Percentiles rank a stretch among this genome's conserved stretches.
Conservation (phyloP, 257 asterid genomes). For the Solanum microdontum region DNA sequence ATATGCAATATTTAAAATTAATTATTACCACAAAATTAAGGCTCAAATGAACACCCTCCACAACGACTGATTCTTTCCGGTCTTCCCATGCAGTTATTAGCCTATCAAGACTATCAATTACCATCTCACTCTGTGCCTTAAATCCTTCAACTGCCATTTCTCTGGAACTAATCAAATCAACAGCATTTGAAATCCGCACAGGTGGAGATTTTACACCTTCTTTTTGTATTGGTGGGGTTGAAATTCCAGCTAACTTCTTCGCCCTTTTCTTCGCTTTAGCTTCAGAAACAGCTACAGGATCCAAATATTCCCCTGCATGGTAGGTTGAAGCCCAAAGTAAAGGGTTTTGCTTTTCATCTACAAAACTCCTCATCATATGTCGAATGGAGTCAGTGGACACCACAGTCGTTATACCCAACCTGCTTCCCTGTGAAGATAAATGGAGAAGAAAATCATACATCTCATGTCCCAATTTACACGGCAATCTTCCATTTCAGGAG, state of each 20-base stretch:
- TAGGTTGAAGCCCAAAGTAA: conserved; percentile 98
- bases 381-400: conserved; percentile 96
- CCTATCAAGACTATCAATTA: conserved; percentile 94
- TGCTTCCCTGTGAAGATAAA: conserved; percentile 62
- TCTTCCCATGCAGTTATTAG: conserved; percentile 96
- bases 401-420: conserved; percentile 96
- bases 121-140: conserved; percentile 99
- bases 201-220: conserved; percentile 22
- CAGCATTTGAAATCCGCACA: conserved; percentile 32
- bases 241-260: conserved; percentile 47
- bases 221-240: conserved; percentile 37
- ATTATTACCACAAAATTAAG: conserved; percentile 92
- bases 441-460: background rate
- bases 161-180: conserved; percentile 60
- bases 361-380: conserved; percentile 99
- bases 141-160: conserved; percentile 97
- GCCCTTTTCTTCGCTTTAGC: conserved; percentile 86
- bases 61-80: conserved; percentile 90
- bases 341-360: conserved; percentile 82
- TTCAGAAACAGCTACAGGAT: conserved; percentile 86
- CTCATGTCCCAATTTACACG: background rate
- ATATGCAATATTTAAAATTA: background rate
- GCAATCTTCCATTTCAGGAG: background rate
- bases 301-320: conserved; percentile 94
- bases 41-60: conserved; percentile 98